Evolutionary conservation across 1,284 basidiomycete genomes (phyloP), one percentile per base, ranked within the genome.

Genomic region (Dichomitus squalens): DNA sequence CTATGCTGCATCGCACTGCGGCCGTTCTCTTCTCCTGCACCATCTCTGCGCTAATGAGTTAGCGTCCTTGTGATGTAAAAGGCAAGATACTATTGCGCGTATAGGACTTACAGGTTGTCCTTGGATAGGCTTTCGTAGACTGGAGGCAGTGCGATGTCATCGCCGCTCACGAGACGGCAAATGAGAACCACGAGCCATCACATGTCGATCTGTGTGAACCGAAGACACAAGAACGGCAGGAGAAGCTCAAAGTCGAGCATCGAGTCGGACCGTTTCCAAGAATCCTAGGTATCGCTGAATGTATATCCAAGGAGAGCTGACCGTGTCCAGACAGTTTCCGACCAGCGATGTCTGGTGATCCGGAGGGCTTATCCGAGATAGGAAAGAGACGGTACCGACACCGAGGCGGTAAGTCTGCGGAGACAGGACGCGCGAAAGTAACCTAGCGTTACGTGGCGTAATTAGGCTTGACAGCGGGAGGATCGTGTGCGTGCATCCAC

Each of bases 171-270:
- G 46, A 53, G 52, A 35, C 49, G 49, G 35, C 40, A 34, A 54
- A 52, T 52, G 52, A 53, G 59, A 39, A 49, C 44, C 23, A 21
- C 8, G 55, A 48, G 36, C 46, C 49, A 36, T 61, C 60, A 61
- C 60, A 61, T 62, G 60, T 31, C 29, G 40, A 4, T 14, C 27
- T 52, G 57, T 62, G 60, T 49, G 60, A 62, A 52, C 20, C 20
- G 33, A 51, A 14, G 23, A 41, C 47, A 55, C 59, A 40, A 53
- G 41, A 20, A 21, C 36, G 53, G 59, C 16, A 41, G 12, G 35
- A 53, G 40, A 47, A n/a, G n/a, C n/a, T n/a, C n/a, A n/a, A n/a
- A n/a, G n/a, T n/a, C n/a, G n/a, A n/a, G n/a, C n/a, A n/a, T n/a
- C n/a, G n/a, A n/a, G n/a, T n/a, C n/a, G n/a, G n/a, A n/a, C n/a